Evolutionary conservation across 495 filamentous ascomycete species (phyloP).

Genomic region (Hypoxylon intermedium): DNA sequence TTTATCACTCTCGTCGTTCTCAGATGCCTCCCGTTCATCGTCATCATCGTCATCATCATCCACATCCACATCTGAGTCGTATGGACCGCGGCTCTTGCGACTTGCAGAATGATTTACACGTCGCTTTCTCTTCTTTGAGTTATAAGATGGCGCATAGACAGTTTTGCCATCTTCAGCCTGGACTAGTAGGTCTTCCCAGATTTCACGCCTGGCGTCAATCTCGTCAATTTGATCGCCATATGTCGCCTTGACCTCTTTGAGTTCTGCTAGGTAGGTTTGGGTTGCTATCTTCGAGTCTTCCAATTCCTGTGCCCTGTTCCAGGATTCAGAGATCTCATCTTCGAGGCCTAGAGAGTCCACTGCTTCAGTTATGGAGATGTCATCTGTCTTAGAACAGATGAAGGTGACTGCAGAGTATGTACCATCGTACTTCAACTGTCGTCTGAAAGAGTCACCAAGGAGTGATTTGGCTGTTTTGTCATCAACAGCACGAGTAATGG

Average conservation of each 20-base stretch:
- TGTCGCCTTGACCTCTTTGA: no score
- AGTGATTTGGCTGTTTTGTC: conserved; percentile 69
- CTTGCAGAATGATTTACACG: conserved; percentile 18
- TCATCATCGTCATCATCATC: no score
- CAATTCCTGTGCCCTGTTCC: conserved; percentile 23
- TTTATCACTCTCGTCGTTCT: conserved; percentile 40
- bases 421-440: conserved; percentile 71
- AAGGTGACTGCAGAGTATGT: conserved; percentile 64
- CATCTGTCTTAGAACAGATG: conserved; percentile 74
- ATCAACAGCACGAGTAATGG: conserved; percentile 70
- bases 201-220: conserved; percentile 42
- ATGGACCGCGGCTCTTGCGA: conserved; percentile 32
- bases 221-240: conserved; percentile 53
- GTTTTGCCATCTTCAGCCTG: conserved; percentile 55
- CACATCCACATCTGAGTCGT: conserved; percentile 18
- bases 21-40: conserved; percentile 17
- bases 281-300: conserved; percentile 42
- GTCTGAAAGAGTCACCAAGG: conserved; percentile 66
- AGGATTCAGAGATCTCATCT: conserved; percentile 49
- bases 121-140: conserved; percentile 45
- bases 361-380: conserved; percentile 57
- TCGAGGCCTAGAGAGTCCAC: conserved; percentile 48
- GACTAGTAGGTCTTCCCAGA: conserved; percentile 57
- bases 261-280: conserved; percentile 45
- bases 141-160: conserved; percentile 55